These are phyloP conservation scores for Ceratocystis ficicola DNA, from an alignment of 2,329 filamentous ascomycete species.

Conservation along the genomic window DNA sequence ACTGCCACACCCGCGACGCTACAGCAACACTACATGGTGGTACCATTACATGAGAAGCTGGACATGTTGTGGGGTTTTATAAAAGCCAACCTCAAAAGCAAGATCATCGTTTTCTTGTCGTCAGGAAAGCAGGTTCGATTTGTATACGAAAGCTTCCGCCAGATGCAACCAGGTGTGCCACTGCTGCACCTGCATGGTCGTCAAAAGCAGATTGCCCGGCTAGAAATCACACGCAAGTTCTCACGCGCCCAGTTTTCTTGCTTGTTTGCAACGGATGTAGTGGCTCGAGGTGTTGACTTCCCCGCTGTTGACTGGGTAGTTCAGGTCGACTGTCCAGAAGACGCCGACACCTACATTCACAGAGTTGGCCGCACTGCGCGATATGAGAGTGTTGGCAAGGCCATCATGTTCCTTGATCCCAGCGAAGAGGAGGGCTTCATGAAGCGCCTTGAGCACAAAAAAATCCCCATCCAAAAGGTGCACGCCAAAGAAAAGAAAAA, in stretches of 20 bases:
- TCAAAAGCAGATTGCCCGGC: conserved; percentile 78
- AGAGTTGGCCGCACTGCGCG: conserved; percentile 89
- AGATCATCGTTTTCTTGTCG: conserved; percentile 90
- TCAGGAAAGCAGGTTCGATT: conserved; percentile 95
- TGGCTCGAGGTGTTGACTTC: conserved; percentile 88
- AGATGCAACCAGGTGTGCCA: conserved; percentile 87
- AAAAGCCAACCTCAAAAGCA: conserved; percentile 77
- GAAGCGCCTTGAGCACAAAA: conserved; percentile 71
- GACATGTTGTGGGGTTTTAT: conserved; percentile 91
- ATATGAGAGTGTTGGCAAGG: conserved; percentile 75
- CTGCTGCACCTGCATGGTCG: conserved; percentile 85
- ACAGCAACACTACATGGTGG: conserved; percentile 83
- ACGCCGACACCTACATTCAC: conserved; percentile 96
- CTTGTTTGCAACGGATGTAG: conserved; percentile 89
- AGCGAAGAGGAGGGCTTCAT: conserved; percentile 90
- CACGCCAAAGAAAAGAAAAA: conserved; percentile 85
- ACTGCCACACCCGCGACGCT: conserved; percentile 71
- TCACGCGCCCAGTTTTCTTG: conserved; percentile 70
- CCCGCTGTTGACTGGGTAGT: conserved; percentile 97
- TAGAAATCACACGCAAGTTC: conserved; percentile 81
- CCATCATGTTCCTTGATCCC: conserved; percentile 82
- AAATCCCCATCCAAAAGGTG: conserved; percentile 75
- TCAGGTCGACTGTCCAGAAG: conserved; percentile 94
- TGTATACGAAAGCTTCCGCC: conserved; percentile 83
- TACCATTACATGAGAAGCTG: conserved; percentile 75